Base-by-base conservation (phyloP, 768 basidiomycete genomes). In the Lyophyllum semitale region DNA sequence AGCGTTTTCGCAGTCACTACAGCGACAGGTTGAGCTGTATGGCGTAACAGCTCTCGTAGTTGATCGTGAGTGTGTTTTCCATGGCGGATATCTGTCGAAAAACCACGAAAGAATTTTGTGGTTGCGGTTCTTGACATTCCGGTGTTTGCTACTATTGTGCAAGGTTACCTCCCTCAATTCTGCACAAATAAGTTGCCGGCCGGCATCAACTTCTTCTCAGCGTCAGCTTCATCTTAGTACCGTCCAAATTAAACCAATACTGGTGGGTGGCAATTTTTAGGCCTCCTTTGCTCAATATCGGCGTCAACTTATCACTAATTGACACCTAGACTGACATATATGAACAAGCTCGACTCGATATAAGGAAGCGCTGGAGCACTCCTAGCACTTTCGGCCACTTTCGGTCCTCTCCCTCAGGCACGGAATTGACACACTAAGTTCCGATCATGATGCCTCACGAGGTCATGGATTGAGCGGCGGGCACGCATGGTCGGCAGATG, bases 1-100 rank as follows among this genome's bases (percentile, higher is more conserved):
- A 78, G 83, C 75, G 88, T 80, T 61, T 79, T 70, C 1, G 91
- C 83, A 2, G 93, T 92, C 59, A 95, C 83, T 52, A 96, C 85
- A 2, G 91, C 89, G 32, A 96, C 94, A 8, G 92, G 87, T 69
- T 97, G 91, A 0, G 89, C 91, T 3, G 85, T 84, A 59, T 87
- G 81, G 56, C 91, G 82, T n/a, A 93, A 75, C 6, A 93, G 78
- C 0, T 70, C 71, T 9, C 85, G 81, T 32, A 91, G 74, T 12
- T 72, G 63, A 27, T 60, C 46, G 20, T 58, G 58, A 8, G 52
- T 55, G 30, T 44, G 45, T 26, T 48, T 46, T 29, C 25, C 59
- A 59, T 62, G 52, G 20, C 20, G 35, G 33, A n/a, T 23, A 26
- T 54, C 37, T 15, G 60, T 63, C 12, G 57, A 48, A 41, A 62